Evolutionary conservation across 2,329 filamentous ascomycete genomes (phyloP).

Genomic region (Alternaria brassicicola): DNA sequence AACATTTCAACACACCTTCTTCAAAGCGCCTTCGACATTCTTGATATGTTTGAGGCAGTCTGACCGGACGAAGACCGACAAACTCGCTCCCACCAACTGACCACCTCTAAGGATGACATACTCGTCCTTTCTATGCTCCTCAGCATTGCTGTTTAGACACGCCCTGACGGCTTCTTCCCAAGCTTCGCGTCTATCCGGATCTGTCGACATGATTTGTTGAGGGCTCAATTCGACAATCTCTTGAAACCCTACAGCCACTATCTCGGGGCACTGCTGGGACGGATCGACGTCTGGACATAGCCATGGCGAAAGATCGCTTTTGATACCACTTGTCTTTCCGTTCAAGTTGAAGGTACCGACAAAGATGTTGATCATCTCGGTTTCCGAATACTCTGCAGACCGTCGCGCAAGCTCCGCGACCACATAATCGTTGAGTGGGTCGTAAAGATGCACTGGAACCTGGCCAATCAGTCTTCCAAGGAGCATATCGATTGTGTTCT

Average conservation of each 20-base stretch:
- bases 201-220: slow-evolving; percentile 98
- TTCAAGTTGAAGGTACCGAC: slow-evolving; percentile 96
- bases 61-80: slow-evolving; percentile 88
- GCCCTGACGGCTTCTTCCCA: slow-evolving; percentile 85
- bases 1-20: slow-evolving; percentile 64
- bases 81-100: slow-evolving; percentile 89
- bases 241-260: slow-evolving; percentile 91
- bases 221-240: slow-evolving; percentile 98
- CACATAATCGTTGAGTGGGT: slow-evolving; percentile 93
- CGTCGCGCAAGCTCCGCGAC: slow-evolving; percentile 73
- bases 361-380: slow-evolving; percentile 76
- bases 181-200: slow-evolving; percentile 79
- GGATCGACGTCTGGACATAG: slow-evolving; percentile 70
- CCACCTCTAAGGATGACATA: slow-evolving; percentile 92
- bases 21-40: slow-evolving; percentile 94
- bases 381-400: slow-evolving; percentile 75
- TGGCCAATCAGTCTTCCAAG: slow-evolving; percentile 86
- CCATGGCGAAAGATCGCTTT: slow-evolving; percentile 84
- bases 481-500: slow-evolving; percentile 93
- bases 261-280: slow-evolving; percentile 72
- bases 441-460: slow-evolving; percentile 81
- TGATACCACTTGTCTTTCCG: slow-evolving; percentile 77
- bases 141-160: slow-evolving; percentile 75
- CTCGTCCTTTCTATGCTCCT: slow-evolving; percentile 68
- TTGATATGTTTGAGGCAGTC: slow-evolving; percentile 82